Conservation (phyloP, 164 flowering plant species). For the Tetrastigma voinierianum region DNA sequence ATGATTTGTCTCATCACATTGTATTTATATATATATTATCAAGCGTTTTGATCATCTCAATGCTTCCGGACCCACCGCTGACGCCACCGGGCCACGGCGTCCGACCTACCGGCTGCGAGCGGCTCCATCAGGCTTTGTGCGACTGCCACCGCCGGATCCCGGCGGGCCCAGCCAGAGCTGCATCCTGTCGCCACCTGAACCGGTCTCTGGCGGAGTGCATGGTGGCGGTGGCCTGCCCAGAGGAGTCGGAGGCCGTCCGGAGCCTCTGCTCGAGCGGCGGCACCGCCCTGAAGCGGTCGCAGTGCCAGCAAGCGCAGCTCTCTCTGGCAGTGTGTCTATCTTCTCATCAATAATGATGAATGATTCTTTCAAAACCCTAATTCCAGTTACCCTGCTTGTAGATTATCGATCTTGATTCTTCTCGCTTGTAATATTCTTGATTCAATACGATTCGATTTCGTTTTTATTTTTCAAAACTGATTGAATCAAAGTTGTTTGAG, state of each 20-base stretch:
- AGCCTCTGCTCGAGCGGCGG: conserved; percentile 72
- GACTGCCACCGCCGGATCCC: conserved; percentile 73
- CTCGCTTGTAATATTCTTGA: too few relatives aligned
- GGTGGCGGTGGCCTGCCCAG: conserved; percentile 64
- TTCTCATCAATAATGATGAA: conserved; percentile 34
- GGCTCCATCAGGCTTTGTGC: conserved; percentile 48
- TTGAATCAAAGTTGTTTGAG: too few relatives aligned
- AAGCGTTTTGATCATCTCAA: too few relatives aligned
- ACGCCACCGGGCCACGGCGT: too few relatives aligned
- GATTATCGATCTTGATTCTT: too few relatives aligned
- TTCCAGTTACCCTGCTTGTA: too few relatives aligned
- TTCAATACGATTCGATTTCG: too few relatives aligned
- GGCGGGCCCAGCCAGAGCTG: conserved; percentile 37
- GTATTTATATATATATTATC: too few relatives aligned
- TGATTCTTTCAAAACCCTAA: too few relatives aligned
- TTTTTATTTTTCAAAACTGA: too few relatives aligned
- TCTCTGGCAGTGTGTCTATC: conserved; percentile 70
- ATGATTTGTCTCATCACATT: too few relatives aligned
- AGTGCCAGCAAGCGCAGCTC: conserved; percentile 73
- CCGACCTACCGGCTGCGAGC: conserved; percentile 40
- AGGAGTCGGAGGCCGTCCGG: conserved; percentile 68
- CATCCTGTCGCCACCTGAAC: conserved; percentile 74
- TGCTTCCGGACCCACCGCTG: too few relatives aligned
- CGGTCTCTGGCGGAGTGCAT: conserved; percentile 69
- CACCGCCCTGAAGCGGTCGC: conserved; percentile 67